Percentiles rank a stretch among this genome's conserved stretches.
These are phyloP conservation scores for Aspergillus unguis DNA, from an alignment of 2,329 filamentous ascomycete genomes.

Conservation along the genomic window DNA sequence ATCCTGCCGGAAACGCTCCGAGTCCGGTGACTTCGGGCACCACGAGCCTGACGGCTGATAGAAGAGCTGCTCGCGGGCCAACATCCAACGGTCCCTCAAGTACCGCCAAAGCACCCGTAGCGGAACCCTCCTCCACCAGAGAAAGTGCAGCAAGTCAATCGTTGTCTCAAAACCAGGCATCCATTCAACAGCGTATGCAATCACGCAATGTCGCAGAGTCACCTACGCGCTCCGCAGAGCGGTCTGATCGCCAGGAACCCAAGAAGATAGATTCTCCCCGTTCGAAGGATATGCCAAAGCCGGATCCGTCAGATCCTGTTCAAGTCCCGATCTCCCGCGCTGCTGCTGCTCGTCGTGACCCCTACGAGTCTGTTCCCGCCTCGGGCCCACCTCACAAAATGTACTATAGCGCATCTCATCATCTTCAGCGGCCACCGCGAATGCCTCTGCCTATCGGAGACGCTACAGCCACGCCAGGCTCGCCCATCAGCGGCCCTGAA, in stretches of 20 bases:
- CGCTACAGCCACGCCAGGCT: slow-evolving; percentile 83
- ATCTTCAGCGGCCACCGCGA: slow-evolving; percentile 66
- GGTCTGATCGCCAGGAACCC: slow-evolving; percentile 22
- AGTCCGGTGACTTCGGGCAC: slow-evolving; percentile 25
- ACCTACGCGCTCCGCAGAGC: slow-evolving; percentile 23
- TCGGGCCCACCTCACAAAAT: slow-evolving; percentile 49
- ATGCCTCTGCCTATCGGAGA: slow-evolving; percentile 91
- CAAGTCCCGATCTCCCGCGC: slow-evolving; percentile 36
- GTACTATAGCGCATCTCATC: slow-evolving; percentile 42
- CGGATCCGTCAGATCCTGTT: slow-evolving; percentile 38
- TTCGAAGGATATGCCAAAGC: slow-evolving; percentile 26
- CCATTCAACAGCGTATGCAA: slow-evolving; percentile 42
- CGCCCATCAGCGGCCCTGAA: slow-evolving; percentile 75
- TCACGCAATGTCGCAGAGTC: slow-evolving; percentile 36
- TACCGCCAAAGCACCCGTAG: slow-evolving; percentile 38
- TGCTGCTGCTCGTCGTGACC: slow-evolving; percentile 27
- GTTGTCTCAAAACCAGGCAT: slow-evolving; percentile 33
- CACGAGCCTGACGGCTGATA: slow-evolving; percentile 30
- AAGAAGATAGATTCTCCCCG: slow-evolving; percentile 22
- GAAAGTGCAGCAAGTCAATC: slow-evolving; percentile 43
- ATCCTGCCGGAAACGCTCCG: slow-evolving; percentile 32
- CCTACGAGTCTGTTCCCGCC: slow-evolving; percentile 31
- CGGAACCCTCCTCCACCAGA: slow-evolving; percentile 42
- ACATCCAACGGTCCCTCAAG: slow-evolving; percentile 41
- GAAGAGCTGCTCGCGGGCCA: slow-evolving; percentile 39